Evolutionary conservation across 768 basidiomycete species (phyloP).

Genomic region (Termitomyces sp.): DNA sequence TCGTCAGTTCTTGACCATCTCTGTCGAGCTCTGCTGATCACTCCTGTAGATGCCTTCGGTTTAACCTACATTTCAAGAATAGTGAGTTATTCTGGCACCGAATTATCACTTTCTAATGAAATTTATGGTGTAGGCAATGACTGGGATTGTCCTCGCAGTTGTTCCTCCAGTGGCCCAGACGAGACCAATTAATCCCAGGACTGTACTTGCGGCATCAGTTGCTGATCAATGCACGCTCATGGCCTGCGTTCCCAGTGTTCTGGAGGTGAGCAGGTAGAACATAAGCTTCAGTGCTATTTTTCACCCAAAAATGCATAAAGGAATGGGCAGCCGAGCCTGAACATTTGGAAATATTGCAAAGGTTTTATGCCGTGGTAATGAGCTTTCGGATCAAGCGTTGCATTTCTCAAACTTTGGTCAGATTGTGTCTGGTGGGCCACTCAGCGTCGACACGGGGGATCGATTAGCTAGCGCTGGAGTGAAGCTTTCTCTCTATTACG

Average conservation of each 20-base stretch:
- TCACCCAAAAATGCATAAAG: not conserved
- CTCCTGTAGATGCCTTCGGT: conserved; percentile 1
- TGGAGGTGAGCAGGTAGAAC: conserved; percentile 1
- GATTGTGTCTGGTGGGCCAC: conserved; percentile 6
- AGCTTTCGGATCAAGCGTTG: not conserved
- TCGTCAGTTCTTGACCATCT: not conserved
- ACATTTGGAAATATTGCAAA: not conserved
- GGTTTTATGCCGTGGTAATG: conserved; percentile 3
- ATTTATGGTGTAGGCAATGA: not conserved
- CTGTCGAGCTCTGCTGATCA: not conserved
- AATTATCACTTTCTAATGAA: not conserved
- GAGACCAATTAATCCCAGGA: not conserved
- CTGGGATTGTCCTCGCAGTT: conserved; percentile 1
- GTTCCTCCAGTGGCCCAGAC: not conserved
- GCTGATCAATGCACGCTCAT: conserved; percentile 6
- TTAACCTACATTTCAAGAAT: conserved; percentile 7
- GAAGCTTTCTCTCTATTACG: conserved; percentile 11
- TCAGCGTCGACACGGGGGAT: conserved; percentile 1
- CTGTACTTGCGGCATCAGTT: not conserved
- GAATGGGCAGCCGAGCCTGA: not conserved
- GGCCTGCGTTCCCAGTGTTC: conserved; percentile 8
- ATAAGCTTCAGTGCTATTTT: not conserved
- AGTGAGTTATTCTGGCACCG: not conserved
- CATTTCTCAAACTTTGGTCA: not conserved
- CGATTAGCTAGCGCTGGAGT: conserved; percentile 9